Percentiles rank a stretch among this genome's conserved stretches.
phyloP scores from a whole-genome alignment of 2,329 filamentous ascomycete genomes.

The Zarea fungicola region DNA sequence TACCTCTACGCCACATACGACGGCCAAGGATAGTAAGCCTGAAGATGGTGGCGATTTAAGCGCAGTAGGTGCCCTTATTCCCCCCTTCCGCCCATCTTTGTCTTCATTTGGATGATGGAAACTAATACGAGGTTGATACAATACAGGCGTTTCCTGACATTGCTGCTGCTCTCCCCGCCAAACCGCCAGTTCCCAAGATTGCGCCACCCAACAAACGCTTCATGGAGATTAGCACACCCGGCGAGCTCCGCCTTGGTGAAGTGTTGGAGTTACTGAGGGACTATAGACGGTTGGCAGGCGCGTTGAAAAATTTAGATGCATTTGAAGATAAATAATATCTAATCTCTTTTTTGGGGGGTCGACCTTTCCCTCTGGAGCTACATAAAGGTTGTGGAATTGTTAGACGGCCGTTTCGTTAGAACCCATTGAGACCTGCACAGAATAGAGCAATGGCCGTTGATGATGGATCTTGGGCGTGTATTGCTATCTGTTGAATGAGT shows the following conservation, averaged over 20 bases:
- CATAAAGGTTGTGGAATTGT: too few relatives aligned
- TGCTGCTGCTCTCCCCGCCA: slow-evolving; percentile 49
- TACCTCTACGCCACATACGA: slow-evolving; percentile 30
- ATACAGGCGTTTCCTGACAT: slow-evolving; percentile 58
- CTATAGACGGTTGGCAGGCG: slow-evolving; percentile 65
- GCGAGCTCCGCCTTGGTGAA: slow-evolving; percentile 68
- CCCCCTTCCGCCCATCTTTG: too few relatives aligned
- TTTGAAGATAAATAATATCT: slow-evolving; percentile 41
- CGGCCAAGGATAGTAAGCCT: slow-evolving; percentile 32
- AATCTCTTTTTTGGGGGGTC: background rate
- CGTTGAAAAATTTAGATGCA: slow-evolving; percentile 57
- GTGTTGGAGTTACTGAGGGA: slow-evolving; percentile 67
- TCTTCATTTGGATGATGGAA: too few relatives aligned
- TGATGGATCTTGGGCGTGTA: too few relatives aligned
- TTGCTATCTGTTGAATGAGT: too few relatives aligned
- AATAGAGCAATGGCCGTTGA: too few relatives aligned
- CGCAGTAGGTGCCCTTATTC: slow-evolving; percentile 39
- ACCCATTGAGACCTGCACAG: too few relatives aligned
- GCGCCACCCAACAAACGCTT: slow-evolving; percentile 67
- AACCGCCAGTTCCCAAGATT: slow-evolving; percentile 46
- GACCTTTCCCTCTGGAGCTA: background rate
- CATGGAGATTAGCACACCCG: slow-evolving; percentile 64
- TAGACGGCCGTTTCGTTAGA: too few relatives aligned
- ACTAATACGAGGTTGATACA: too few relatives aligned
- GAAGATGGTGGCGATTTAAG: slow-evolving; percentile 52